phyloP scores from a whole-genome alignment of 306 rosid species.

The Cercis canadensis region DNA sequence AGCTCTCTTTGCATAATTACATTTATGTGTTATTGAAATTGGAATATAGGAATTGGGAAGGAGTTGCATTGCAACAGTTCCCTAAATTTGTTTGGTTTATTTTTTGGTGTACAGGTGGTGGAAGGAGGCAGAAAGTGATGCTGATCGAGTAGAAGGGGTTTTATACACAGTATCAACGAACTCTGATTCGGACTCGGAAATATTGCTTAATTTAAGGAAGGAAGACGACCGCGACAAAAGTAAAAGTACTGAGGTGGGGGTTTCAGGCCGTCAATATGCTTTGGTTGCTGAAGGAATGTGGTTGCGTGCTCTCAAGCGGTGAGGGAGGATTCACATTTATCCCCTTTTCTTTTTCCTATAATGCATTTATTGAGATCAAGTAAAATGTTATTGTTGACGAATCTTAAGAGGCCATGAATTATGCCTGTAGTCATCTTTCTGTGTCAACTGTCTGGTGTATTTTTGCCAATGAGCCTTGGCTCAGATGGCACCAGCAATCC shows the following conservation, averaged over 20 bases:
- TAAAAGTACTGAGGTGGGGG: constrained; percentile 46
- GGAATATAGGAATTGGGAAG: neutral
- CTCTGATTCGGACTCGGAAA: constrained; percentile 45
- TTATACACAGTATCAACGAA: constrained; percentile 51
- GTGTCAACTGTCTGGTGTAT: too few species aligned
- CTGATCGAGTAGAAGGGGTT: constrained; percentile 56
- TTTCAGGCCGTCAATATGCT: constrained; percentile 71
- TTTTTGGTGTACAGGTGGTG: constrained; percentile 70
- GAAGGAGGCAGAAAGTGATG: constrained; percentile 58
- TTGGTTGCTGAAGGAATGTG: constrained; percentile 74
- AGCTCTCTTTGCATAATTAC: too few species aligned
- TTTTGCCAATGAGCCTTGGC: too few species aligned
- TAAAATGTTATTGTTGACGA: neutral
- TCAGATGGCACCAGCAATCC: too few species aligned
- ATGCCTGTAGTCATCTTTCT: too few species aligned
- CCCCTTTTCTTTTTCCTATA: neutral
- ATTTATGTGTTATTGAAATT: too few species aligned
- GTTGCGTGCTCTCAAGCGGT: constrained; percentile 79
- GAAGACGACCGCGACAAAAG: constrained; percentile 42
- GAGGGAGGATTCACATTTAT: constrained; percentile 2
- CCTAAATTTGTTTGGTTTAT: constrained; percentile 6
- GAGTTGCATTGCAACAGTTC: constrained; percentile 10
- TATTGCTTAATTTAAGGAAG: constrained; percentile 60
- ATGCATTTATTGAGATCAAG: constrained; percentile 9
- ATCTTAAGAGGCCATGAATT: too few species aligned